A percentile compares a stretch with the other conserved stretches of the same genome.
phyloP scores from a whole-genome alignment of 305 asterid species.

The Fraxinus albicans region DNA sequence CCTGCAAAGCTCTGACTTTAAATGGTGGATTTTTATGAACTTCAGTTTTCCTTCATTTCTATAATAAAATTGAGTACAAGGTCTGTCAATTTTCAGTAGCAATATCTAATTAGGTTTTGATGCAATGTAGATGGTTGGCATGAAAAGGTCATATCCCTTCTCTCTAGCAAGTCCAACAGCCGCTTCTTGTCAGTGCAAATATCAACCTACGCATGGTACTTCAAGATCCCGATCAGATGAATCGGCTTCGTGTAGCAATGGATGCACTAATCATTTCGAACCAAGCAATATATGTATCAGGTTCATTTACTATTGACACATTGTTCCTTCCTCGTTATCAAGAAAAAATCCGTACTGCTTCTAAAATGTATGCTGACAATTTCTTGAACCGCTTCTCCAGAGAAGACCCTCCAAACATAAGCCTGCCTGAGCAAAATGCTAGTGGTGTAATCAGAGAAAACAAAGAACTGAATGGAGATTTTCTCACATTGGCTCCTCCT shows the following conservation, averaged over 20 bases:
- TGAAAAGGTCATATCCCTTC: slow-evolving; percentile 74
- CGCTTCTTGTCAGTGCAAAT: slow-evolving; percentile 42
- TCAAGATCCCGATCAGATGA: slow-evolving; percentile 45
- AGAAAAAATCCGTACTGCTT: neutral
- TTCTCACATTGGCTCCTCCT: slow-evolving; percentile 82
- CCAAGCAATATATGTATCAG: slow-evolving; percentile 41
- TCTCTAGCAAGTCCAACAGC: slow-evolving; percentile 46
- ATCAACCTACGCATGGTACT: slow-evolving; percentile 28
- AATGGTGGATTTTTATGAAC: neutral
- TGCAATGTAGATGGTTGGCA: slow-evolving; percentile 53
- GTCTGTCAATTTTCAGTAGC: neutral
- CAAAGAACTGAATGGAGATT: slow-evolving; percentile 50
- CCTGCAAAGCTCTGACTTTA: neutral
- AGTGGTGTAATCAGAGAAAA: slow-evolving; percentile 25
- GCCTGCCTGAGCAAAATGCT: slow-evolving; percentile 24
- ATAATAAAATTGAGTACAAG: neutral
- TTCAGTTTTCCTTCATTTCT: neutral
- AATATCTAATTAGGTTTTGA: slow-evolving; percentile 24
- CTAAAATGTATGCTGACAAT: slow-evolving; percentile 20
- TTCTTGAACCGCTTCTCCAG: slow-evolving; percentile 34
- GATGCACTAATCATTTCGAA: slow-evolving; percentile 34
- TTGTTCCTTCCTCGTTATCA: slow-evolving; percentile 6
- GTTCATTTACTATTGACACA: slow-evolving; percentile 26
- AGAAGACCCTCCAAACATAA: slow-evolving; percentile 47
- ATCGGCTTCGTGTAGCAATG: slow-evolving; percentile 46